A percentile compares a stretch with the other conserved stretches of the same genome.
Evolutionary conservation across 2,329 filamentous ascomycete species (phyloP).

Genomic region (Leptographium radiaticola): DNA sequence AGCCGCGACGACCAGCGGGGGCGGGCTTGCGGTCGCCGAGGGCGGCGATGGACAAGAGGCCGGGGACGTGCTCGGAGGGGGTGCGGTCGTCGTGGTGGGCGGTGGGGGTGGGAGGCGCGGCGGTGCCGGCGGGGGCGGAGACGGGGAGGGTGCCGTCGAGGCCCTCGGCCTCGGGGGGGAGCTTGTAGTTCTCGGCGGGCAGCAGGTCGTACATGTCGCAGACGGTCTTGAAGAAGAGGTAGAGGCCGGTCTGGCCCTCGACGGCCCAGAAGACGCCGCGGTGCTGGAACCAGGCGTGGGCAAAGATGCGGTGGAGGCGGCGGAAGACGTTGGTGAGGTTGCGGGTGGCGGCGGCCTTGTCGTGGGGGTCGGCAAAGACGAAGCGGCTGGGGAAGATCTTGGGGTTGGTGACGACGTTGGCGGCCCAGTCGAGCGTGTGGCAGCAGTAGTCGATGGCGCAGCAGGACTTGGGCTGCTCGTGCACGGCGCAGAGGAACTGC

Average conservation of each 20-base stretch:
- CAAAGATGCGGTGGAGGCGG: constrained; percentile 89
- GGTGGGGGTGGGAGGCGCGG: constrained; percentile 11
- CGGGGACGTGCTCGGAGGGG: constrained; percentile 1
- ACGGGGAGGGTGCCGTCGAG: constrained; percentile 34
- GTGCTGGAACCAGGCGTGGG: constrained; percentile 98
- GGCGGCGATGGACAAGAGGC: constrained; percentile 7
- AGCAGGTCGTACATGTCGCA: constrained; percentile 86
- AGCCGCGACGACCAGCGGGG: no score
- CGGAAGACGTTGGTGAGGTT: constrained; percentile 93
- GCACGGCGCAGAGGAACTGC: constrained; percentile 97
- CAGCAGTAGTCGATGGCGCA: constrained; percentile 99
- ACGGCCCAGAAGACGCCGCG: constrained; percentile 90
- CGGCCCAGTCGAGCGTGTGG: constrained; percentile 95
- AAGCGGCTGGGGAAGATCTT: constrained; percentile 91
- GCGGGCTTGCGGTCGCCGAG: constrained; percentile 5
- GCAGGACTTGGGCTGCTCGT: constrained; percentile 91
- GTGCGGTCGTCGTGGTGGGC: constrained; percentile 3
- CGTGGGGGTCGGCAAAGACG: constrained; percentile 41
- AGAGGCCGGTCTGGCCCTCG: constrained; percentile 80
- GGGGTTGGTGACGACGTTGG: constrained; percentile 82
- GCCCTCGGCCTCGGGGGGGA: constrained; percentile 86
- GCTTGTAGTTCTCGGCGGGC: constrained; percentile 88
- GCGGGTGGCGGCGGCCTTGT: constrained; percentile 54
- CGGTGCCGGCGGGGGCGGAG: constrained; percentile 10
- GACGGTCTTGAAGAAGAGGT: constrained; percentile 93